Evolutionary conservation across 1,139 yeast species (phyloP), one percentile per base, ranked within the genome.

Genomic region (Spathaspora sp.): DNA sequence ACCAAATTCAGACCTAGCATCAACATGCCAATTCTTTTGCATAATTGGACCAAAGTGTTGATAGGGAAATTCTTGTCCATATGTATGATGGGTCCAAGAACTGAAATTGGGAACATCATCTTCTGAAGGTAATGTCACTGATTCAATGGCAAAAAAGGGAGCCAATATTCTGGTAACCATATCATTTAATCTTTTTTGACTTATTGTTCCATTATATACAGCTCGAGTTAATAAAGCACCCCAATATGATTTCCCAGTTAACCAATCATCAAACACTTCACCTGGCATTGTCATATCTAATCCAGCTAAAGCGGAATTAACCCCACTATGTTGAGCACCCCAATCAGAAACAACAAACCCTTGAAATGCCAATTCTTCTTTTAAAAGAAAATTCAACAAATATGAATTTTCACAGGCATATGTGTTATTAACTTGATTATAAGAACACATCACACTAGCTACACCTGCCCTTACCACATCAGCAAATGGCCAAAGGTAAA

Each of bases 261-360:
- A 64, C 79, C 82, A 76, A 44, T 73, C 78, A 47, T 76, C 77
- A 51, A 72, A 72, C 1, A 75, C 67, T 48, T 80, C 82, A 25
- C 86, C 86, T 0, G 88, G 88, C 87, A 83, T 82, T 5, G 78
- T 69, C 85, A 83, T 80, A 62, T 83, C 88, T 39, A 81, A 63
- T 1, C 89, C 89, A 2, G 86, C 76, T 25, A 80, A 62, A 1
- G 80, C 82, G 0, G 84, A 72, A 45, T 72, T 71, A 5, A 81
- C 80, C 7, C 87, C 87, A 15, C 78, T 61, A 51, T 78, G 82
- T 50, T 78, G 81, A 4, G 84, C 87, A 23, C 81, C 82, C 86
- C 87, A 82, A 56, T 82, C 88, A 27, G 84, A 75, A 47, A 82
- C 75, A 6, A 83, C 83, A 59, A 81, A 82, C 0, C 88, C 89